Percentiles rank a stretch among this genome's conserved stretches.
These are phyloP conservation scores for Capsicum rhomboideum DNA, from an alignment of 257 asterid species.

Conservation along the genomic window DNA sequence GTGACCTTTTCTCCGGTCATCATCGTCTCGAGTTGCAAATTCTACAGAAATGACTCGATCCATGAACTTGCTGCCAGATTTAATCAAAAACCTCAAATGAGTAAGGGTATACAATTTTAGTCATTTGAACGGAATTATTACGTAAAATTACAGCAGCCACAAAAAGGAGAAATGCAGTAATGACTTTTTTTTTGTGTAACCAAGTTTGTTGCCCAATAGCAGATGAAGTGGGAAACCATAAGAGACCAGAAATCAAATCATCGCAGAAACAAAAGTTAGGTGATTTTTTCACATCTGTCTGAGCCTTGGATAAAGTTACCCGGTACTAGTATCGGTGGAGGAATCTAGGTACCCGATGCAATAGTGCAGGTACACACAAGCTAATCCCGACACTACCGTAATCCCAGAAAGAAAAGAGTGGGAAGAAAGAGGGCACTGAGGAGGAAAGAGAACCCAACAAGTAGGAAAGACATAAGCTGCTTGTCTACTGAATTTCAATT, in stretches of 20 bases:
- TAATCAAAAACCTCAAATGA: neutral
- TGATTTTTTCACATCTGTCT: neutral
- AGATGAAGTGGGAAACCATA: neutral
- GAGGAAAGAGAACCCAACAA: neutral
- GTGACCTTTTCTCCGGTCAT: conserved; percentile 59
- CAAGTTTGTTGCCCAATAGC: neutral
- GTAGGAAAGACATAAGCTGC: neutral
- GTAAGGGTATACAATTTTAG: neutral
- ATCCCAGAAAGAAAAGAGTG: neutral
- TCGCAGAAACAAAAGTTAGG: neutral
- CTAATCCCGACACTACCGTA: neutral
- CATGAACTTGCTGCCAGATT: conserved; percentile 63
- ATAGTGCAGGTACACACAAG: neutral
- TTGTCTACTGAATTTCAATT: neutral
- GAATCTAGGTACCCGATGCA: neutral
- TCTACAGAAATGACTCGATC: conserved; percentile 85
- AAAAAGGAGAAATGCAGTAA: neutral
- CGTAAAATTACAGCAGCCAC: neutral
- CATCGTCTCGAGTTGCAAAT: conserved; percentile 73
- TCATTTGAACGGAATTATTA: neutral
- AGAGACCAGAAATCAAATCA: neutral
- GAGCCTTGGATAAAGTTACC: neutral
- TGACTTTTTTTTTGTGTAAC: neutral
- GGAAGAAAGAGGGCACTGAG: neutral
- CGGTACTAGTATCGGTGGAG: neutral